These are phyloP conservation scores for Raphanus hybrid DNA, from an alignment of 441 rosid genomes.

Conservation along the genomic window DNA sequence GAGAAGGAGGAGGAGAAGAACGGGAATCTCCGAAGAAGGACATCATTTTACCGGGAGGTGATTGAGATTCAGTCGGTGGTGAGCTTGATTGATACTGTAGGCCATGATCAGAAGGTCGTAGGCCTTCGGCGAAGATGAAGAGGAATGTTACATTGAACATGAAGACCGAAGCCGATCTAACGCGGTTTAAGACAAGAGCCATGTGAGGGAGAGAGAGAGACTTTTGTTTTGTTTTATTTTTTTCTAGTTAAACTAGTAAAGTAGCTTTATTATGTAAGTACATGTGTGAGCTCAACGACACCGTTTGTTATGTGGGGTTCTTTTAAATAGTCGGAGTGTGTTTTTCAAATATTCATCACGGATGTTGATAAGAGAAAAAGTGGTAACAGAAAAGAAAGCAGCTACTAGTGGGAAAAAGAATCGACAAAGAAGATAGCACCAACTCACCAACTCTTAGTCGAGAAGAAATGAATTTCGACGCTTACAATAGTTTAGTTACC, in stretches of 20 bases:
- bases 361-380: constrained; percentile 19
- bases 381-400: neutral
- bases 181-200: constrained; percentile 43
- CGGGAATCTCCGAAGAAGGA: constrained; percentile 59
- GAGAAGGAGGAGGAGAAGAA: constrained; percentile 43
- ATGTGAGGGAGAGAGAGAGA: constrained; percentile 24
- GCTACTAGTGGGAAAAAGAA: neutral
- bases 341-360: constrained; percentile 4
- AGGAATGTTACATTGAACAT: constrained; percentile 29
- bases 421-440: neutral
- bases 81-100: constrained; percentile 53
- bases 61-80: constrained; percentile 47
- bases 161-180: constrained; percentile 31
- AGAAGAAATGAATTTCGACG: neutral
- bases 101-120: constrained; percentile 88
- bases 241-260: neutral
- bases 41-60: constrained; percentile 52
- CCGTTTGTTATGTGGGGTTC: constrained; percentile 15
- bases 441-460: constrained; percentile 2
- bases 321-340: neutral
- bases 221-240: neutral
- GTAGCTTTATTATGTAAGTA: constrained; percentile 19
- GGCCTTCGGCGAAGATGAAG: constrained; percentile 43
- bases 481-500: neutral
- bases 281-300: neutral